Base-by-base conservation (phyloP, 768 basidiomycete genomes). In the Lactarius deliciosus region DNA sequence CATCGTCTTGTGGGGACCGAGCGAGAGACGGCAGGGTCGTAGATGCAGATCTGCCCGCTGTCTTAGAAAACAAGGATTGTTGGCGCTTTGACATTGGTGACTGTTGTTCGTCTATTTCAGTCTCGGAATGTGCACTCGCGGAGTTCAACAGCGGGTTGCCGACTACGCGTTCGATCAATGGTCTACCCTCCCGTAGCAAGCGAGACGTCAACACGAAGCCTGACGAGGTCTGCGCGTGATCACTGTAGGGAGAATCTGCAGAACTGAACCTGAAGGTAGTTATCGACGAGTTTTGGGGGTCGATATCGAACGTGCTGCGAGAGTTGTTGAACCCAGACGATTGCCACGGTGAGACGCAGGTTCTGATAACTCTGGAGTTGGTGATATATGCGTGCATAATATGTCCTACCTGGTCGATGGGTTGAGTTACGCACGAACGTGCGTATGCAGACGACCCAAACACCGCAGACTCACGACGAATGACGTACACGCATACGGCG, bases 401-500 rank as follows among this genome's bases (percentile, higher is more conserved):
- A 59, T 64, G 57, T 8, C 64, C 64, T 20, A 58, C 53, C 64
- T 64, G 64, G 13, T 22, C 47, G 13, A 34, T 6, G 15, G 13
- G 7, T 22, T 50, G n/a, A 57, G 43, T 18, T 34, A 18, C 18
- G n/a, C 7, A 18, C 18, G n/a, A 7, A 3, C n/a, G 18, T 3
- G 30, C 30, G 8, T 40, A 2, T 25, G 25, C 34, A 58, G 5
- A 38, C 2, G 6, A 4, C 4, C n/a, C 20, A 32, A 32, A 16
- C 15, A 16, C 13, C 7, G 15, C 32, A 8, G 40, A 64, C 64
- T 64, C 41, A 64, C 64, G 13, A 55, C 64, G 30, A 64, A 64
- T 40, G 64, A 64, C 11, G 64, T 58, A 57, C 64, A 64, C 40
- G 64, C 57, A 58, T 64, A 64, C 40, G 64, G 40, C 30, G 64